Percentiles rank a stretch among this genome's conserved stretches.
Evolutionary conservation across 2,329 filamentous ascomycete species (phyloP).

Genomic region (Juglanconis sp.): DNA sequence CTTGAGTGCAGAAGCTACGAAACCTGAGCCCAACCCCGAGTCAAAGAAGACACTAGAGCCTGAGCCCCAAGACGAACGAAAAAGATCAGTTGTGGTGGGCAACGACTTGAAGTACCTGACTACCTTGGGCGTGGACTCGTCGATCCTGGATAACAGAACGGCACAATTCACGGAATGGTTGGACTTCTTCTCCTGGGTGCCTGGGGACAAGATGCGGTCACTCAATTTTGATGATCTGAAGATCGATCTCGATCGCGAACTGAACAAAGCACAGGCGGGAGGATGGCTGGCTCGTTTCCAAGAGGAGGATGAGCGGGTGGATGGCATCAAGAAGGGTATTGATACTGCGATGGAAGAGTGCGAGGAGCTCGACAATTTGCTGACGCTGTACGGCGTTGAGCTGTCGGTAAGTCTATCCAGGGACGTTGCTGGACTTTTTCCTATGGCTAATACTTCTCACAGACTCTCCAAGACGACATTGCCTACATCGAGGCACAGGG

Average conservation of each 20-base stretch:
- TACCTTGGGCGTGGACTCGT: slow-evolving; percentile 72
- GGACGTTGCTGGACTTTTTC: background rate
- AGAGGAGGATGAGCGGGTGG: slow-evolving; percentile 85
- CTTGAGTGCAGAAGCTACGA: background rate
- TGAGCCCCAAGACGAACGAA: slow-evolving; percentile 45
- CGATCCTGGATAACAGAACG: slow-evolving; percentile 71
- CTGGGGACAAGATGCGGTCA: slow-evolving; percentile 68
- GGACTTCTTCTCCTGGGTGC: slow-evolving; percentile 84
- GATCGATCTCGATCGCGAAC: slow-evolving; percentile 78
- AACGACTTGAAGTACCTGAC: slow-evolving; percentile 78
- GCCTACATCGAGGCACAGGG: slow-evolving; percentile 96
- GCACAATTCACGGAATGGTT: slow-evolving; percentile 79
- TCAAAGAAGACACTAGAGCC: slow-evolving; percentile 26
- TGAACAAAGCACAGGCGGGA: slow-evolving; percentile 86
- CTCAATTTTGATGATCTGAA: slow-evolving; percentile 79
- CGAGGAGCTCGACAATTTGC: slow-evolving; percentile 89
- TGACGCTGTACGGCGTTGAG: slow-evolving; percentile 93
- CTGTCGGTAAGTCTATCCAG: slow-evolving; percentile 63
- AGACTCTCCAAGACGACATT: slow-evolving; percentile 94
- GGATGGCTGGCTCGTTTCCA: slow-evolving; percentile 83
- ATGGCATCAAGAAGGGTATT: slow-evolving; percentile 79
- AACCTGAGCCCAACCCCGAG: slow-evolving; percentile 28
- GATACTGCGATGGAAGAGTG: slow-evolving; percentile 92
- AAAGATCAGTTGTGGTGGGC: slow-evolving; percentile 62
- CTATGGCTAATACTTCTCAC: slow-evolving; percentile 23